Evolutionary conservation across 2,329 filamentous ascomycete genomes (phyloP).

Genomic region (Aspergillus texensis): DNA sequence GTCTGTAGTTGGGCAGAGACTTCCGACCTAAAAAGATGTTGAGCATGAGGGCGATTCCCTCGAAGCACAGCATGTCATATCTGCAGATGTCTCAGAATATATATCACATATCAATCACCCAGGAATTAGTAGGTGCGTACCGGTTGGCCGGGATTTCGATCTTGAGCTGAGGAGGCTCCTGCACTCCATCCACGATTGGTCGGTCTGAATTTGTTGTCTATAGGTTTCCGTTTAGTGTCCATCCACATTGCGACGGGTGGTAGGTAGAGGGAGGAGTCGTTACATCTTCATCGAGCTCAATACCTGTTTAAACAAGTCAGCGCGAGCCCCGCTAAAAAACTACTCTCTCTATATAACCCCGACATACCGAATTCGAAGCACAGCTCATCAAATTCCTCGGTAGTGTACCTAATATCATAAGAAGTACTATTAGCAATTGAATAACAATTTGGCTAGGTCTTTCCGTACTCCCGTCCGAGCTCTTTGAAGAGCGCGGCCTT

Average conservation of each 20-base stretch:
- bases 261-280: conserved; percentile 4
- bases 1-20: conserved; percentile 75
- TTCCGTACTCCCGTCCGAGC: conserved; percentile 79
- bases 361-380: conserved; percentile 90
- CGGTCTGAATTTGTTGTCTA: conserved; percentile 73
- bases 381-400: conserved; percentile 91
- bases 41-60: conserved; percentile 92
- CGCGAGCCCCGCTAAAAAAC: conserved; percentile 27
- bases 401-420: conserved; percentile 68
- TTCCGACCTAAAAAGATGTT: conserved; percentile 87
- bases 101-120: neutral
- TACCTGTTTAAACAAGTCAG: conserved; percentile 53
- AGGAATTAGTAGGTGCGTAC: conserved; percentile 52
- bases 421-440: conserved; percentile 19
- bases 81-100: conserved; percentile 37
- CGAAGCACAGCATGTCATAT: conserved; percentile 94
- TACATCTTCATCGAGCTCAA: conserved; percentile 94
- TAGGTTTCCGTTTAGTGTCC: neutral
- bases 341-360: conserved; percentile 9
- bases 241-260: neutral
- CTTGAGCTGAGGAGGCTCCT: conserved; percentile 90
- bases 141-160: conserved; percentile 97
- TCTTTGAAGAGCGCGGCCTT: conserved; percentile 95
- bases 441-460: neutral
- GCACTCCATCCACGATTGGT: conserved; percentile 73